Base-by-base conservation (phyloP, 2,329 filamentous ascomycete genomes). In the Phyllosticta capitalensis region DNA sequence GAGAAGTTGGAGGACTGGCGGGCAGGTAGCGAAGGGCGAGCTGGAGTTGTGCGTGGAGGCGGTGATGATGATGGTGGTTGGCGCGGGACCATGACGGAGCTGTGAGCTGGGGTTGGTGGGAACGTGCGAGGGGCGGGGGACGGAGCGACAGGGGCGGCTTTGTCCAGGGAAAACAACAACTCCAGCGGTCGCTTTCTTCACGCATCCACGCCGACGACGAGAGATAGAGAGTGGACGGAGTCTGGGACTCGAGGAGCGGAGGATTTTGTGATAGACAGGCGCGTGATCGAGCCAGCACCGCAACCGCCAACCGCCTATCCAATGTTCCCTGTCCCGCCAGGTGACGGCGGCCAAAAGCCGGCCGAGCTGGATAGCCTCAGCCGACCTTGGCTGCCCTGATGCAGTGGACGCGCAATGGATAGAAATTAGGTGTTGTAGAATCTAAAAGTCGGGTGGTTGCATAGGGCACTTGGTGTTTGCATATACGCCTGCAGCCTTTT, bases 1-100 rank as follows among this genome's bases (percentile, higher is more conserved):
- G 69, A 72, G 59, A 65, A 64, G 20, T 67, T 61, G 30, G 71
- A 73, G 55, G 63, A 64, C 68, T 71, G 64, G 61, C 71, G 66
- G 14, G 38, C 14, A 54, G 60, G 58, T 24, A 69, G 61, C 21
- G 30, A 57, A 28, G 59, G 64, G 51, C 54, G 58, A 53, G 54
- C 61, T 10, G 61, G 62, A 52, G 69, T 67, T 57, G 60, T 58
- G 12, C 52, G 48, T 54, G 56, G 49, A 58, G 56, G 50, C 52
- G 56, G 56, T 54, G 56, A 51, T 45, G 56, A n/a, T n/a, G 56
- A 51, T 52, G 49, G 55, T 56, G 14, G 56, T 59, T 59, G 52
- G 56, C 56, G 56, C 56, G 30, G 30, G 28, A 59, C 56, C 56
- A 59, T 59, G 52, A 56, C 45, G 57, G 55, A 26, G 24, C 24